Conservation (phyloP, 306 rosid species). For the Dalbergia cochinchinensis region DNA sequence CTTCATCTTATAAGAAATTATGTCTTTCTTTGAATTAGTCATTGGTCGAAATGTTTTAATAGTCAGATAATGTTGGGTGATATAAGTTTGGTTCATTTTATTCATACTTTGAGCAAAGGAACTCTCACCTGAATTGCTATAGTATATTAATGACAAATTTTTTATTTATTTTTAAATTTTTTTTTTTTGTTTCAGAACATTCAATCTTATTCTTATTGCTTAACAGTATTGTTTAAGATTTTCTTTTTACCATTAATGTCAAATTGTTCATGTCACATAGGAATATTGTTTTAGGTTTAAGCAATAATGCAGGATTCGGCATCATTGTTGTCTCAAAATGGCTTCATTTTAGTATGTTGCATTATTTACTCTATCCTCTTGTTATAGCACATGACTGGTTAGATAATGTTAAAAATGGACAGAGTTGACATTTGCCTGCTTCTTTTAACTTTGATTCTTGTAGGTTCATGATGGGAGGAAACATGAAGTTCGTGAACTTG, state of each 20-base stretch:
- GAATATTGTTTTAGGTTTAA: constrained; percentile 23
- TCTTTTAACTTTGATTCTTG: constrained; percentile 44
- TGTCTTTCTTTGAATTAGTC: constrained; percentile 1
- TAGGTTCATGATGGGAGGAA: constrained; percentile 99
- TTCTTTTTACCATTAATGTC: not conserved
- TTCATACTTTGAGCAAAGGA: constrained; percentile 13
- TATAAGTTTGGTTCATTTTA: constrained; percentile 20
- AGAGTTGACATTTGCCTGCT: constrained; percentile 46
- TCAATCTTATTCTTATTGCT: constrained; percentile 11
- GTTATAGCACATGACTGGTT: constrained; percentile 17
- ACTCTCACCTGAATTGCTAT: constrained; percentile 11
- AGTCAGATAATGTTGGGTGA: not conserved
- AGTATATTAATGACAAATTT: constrained; percentile 15
- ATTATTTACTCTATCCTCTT: constrained; percentile 24
- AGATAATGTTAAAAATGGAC: constrained; percentile 23
- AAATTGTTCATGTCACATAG: constrained; percentile 24
- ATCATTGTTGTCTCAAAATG: constrained; percentile 12
- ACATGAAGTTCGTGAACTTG: constrained; percentile 96
- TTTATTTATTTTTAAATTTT: not conserved
- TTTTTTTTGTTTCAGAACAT: constrained; percentile 7
- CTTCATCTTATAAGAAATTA: not conserved
- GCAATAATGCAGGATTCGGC: constrained; percentile 8
- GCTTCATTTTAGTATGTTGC: constrained; percentile 27
- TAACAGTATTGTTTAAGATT: constrained; percentile 12
- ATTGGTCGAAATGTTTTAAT: constrained; percentile 10